Conservation (phyloP, 352 stramenopile genomes). For the Phytopythium litorale region DNA sequence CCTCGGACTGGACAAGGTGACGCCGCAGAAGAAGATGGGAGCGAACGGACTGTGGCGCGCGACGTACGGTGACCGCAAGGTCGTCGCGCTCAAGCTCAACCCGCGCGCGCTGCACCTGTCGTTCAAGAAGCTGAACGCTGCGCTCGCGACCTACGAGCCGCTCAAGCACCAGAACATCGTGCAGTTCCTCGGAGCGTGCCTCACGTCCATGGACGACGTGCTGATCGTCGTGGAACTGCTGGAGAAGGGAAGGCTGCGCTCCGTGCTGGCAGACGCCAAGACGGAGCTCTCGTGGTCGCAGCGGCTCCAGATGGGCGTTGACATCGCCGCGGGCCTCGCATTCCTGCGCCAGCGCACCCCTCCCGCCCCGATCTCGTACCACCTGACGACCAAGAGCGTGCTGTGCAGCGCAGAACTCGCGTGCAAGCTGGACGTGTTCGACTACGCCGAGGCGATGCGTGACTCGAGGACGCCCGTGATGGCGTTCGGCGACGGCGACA, state of each 20-base stretch:
- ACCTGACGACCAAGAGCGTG: constrained; percentile 56
- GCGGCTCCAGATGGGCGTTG: constrained; percentile 41
- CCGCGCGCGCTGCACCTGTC: constrained; percentile 30
- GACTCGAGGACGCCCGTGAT: constrained; percentile 36
- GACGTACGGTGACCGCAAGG: constrained; percentile 35
- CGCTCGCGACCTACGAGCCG: constrained; percentile 47
- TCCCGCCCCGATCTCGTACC: constrained; percentile 31
- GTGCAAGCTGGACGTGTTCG: constrained; percentile 77
- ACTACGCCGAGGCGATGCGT: constrained; percentile 49
- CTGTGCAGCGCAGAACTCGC: constrained; percentile 48
- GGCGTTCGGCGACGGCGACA: constrained; percentile 55
- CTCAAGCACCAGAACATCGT: constrained; percentile 70
- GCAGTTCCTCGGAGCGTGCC: constrained; percentile 57
- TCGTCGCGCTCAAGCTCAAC: constrained; percentile 56
- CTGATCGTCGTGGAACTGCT: constrained; percentile 78
- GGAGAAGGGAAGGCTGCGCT: constrained; percentile 58
- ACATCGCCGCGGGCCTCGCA: constrained; percentile 43
- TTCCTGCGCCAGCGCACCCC: constrained; percentile 45
- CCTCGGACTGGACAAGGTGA: constrained; percentile 39
- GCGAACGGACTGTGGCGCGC: constrained; percentile 50
- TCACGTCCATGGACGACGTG: constrained; percentile 50
- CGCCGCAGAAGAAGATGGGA: constrained; percentile 47
- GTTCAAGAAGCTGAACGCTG: constrained; percentile 36
- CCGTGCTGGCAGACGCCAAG: constrained; percentile 42
- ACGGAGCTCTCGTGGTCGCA: constrained; percentile 51